phyloP scores from a whole-genome alignment of 225 moss, liverwort and hornwort genomes.

The Polytrichum commune region DNA sequence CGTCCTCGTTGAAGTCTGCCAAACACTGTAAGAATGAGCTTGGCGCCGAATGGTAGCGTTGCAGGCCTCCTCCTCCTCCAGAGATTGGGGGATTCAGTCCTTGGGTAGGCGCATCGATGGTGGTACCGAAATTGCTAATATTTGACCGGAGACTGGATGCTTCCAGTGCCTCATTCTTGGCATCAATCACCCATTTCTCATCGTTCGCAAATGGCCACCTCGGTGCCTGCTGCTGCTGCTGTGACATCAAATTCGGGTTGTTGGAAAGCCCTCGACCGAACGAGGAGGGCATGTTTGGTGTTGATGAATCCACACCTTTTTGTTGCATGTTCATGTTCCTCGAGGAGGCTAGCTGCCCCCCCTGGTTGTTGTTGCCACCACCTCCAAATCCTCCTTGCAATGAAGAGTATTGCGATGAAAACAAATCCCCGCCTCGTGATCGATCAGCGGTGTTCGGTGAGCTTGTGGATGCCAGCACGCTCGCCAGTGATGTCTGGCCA shows the following conservation, averaged over 20 bases:
- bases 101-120: background rate
- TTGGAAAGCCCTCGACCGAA: background rate
- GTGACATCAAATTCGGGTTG: conserved; percentile 1
- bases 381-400: conserved; percentile 23
- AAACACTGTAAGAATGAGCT: conserved; percentile 38
- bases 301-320: conserved; percentile 2
- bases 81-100: background rate
- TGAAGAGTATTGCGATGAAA: conserved; percentile 28
- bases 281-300: background rate
- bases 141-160: conserved; percentile 10
- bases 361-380: background rate
- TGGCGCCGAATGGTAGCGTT: conserved; percentile 62
- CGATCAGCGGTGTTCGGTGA: conserved; percentile 2
- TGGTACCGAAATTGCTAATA: conserved; percentile 17
- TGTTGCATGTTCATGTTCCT: conserved; percentile 16
- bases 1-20: conserved; percentile 39
- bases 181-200: conserved; percentile 36
- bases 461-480: conserved; percentile 39
- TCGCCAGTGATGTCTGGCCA: conserved; percentile 33
- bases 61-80: conserved; percentile 16
- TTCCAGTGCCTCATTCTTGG: conserved; percentile 21
- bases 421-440: conserved; percentile 16
- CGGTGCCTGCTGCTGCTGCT: conserved; percentile 12
- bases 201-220: conserved; percentile 29
- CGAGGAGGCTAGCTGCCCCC: conserved; percentile 1